Evolutionary conservation across 2,329 filamentous ascomycete species (phyloP).

Genomic region (Cercospora zeae-maydis): DNA sequence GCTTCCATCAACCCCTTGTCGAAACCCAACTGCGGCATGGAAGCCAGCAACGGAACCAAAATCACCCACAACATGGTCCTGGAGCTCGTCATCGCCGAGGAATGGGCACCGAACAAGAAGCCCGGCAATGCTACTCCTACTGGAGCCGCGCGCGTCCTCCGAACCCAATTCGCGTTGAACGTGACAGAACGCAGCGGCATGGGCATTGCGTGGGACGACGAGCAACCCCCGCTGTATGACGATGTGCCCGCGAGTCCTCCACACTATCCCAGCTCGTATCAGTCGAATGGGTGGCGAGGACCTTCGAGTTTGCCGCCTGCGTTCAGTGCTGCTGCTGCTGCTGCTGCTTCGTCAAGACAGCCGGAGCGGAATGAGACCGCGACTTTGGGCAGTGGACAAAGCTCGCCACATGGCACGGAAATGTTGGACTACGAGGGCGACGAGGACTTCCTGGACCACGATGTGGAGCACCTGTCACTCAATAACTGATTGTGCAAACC

Average conservation of each 20-base stretch:
- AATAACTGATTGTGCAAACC: no score
- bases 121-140: conserved; percentile 77
- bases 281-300: not conserved
- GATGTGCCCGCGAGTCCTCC: conserved; percentile 87
- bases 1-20: conserved; percentile 58
- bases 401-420: conserved; percentile 17
- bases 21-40: conserved; percentile 73
- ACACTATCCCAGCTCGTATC: conserved; percentile 40
- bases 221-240: conserved; percentile 88
- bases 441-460: conserved; percentile 40
- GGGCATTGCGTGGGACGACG: conserved; percentile 95
- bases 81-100: conserved; percentile 91
- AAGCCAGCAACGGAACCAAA: conserved; percentile 68
- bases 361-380: not conserved
- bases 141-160: conserved; percentile 81
- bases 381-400: conserved; percentile 6
- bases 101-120: conserved; percentile 69
- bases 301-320: not conserved
- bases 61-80: conserved; percentile 82
- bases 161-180: conserved; percentile 82
- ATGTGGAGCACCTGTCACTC: conserved; percentile 43
- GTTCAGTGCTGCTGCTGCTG: not conserved
- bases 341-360: not conserved
- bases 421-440: conserved; percentile 49
- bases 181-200: conserved; percentile 81